Conservation (phyloP, 2,329 filamentous ascomycete species). For the Passalora sequoiae region DNA sequence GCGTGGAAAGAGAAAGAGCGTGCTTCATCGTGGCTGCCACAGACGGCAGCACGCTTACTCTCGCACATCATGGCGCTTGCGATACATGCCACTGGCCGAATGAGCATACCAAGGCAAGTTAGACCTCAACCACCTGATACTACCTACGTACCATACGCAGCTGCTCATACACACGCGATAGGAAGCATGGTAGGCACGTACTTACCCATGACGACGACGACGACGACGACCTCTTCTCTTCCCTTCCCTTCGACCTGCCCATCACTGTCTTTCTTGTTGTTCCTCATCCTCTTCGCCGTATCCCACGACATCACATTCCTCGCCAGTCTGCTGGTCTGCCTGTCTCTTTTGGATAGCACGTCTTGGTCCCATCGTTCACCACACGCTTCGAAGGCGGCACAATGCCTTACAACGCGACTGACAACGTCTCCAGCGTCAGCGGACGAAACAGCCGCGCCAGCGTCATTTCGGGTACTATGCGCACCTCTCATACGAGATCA, state of each 20-base stretch:
- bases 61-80: too few species aligned
- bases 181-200: conserved; percentile 5
- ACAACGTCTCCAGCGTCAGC: conserved; percentile 42
- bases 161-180: too few species aligned
- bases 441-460: conserved; percentile 46
- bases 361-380: conserved; percentile 25
- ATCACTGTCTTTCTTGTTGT: too few species aligned
- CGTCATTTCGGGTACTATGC: conserved; percentile 39
- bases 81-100: too few species aligned
- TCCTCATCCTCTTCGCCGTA: conserved; percentile 9
- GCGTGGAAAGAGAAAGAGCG: too few species aligned
- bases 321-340: conserved; percentile 21
- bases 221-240: neutral
- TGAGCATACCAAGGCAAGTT: too few species aligned
- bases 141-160: too few species aligned
- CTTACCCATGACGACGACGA: conserved; percentile 4
- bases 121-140: too few species aligned
- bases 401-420: conserved; percentile 44
- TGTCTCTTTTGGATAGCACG: conserved; percentile 30
- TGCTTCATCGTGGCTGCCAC: conserved; percentile 2
- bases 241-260: too few species aligned
- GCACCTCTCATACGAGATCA: conserved; percentile 27
- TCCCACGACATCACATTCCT: conserved; percentile 18
- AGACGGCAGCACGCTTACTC: too few species aligned
- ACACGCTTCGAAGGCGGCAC: conserved; percentile 32